A percentile compares a stretch with the other conserved stretches of the same genome.
Evolutionary conservation across 192 early-diverging fungal species (phyloP).

Genomic region (Coemansia sp.): DNA sequence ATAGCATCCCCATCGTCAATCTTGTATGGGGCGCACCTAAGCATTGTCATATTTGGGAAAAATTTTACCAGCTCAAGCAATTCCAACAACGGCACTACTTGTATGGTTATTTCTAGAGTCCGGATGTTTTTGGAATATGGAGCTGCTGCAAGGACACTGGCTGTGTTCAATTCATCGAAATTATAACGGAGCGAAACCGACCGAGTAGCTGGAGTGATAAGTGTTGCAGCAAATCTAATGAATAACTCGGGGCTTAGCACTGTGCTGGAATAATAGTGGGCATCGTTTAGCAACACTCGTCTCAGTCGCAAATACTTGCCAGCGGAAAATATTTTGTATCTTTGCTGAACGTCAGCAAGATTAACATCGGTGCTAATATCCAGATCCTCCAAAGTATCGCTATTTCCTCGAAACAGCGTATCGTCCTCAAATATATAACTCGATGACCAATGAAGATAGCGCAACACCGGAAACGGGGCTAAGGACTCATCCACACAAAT

Average conservation of each 20-base stretch:
- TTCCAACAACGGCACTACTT: neutral
- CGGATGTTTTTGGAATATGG: neutral
- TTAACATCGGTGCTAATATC: conserved; percentile 18
- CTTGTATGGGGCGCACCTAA: too few relatives aligned
- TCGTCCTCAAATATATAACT: neutral
- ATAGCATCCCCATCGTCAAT: neutral
- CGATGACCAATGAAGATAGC: conserved; percentile 5
- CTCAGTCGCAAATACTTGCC: conserved; percentile 8
- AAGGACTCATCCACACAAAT: neutral
- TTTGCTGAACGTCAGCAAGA: neutral
- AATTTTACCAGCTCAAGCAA: neutral
- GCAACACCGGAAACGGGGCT: conserved; percentile 26
- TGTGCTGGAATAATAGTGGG: neutral
- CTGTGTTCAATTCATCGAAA: neutral
- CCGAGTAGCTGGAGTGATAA: neutral
- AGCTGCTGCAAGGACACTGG: neutral
- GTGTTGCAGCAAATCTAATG: neutral
- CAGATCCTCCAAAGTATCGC: conserved; percentile 13
- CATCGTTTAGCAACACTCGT: neutral
- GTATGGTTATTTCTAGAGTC: neutral
- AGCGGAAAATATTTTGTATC: neutral
- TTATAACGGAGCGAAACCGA: neutral
- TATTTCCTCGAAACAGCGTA: conserved; percentile 6
- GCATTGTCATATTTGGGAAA: neutral
- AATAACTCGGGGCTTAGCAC: neutral